Conservation (phyloP, 192 early-diverging fungal species). For the Dissophora ornata region DNA sequence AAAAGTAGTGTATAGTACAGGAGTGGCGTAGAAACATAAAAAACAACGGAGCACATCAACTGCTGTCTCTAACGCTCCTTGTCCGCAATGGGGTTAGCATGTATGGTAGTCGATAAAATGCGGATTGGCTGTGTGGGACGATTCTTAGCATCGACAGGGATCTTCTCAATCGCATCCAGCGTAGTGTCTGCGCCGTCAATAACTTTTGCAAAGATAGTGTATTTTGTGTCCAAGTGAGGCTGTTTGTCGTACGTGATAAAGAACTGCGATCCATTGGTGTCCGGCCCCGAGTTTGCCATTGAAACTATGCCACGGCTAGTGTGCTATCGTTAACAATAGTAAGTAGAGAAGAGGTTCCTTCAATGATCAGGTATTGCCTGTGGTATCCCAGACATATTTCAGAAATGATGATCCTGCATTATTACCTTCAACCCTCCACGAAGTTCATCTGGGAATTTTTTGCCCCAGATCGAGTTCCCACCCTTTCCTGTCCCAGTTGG, state of each 20-base stretch:
- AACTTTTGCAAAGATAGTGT: constrained; percentile 93
- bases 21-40: neutral
- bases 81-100: constrained; percentile 96
- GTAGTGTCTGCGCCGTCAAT: constrained; percentile 88
- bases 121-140: constrained; percentile 82
- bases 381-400: too few species aligned
- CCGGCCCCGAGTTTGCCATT: constrained; percentile 92
- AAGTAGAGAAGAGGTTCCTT: constrained; percentile 9
- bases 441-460: constrained; percentile 85
- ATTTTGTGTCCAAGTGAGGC: constrained; percentile 89
- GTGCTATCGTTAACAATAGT: constrained; percentile 64
- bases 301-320: constrained; percentile 88
- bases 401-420: too few species aligned
- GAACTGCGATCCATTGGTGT: constrained; percentile 91
- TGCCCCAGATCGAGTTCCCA: constrained; percentile 88
- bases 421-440: constrained; percentile 78
- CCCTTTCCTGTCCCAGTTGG: constrained; percentile 90
- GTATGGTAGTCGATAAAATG: constrained; percentile 83
- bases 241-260: constrained; percentile 93
- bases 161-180: constrained; percentile 85
- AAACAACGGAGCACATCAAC: neutral
- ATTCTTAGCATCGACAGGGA: constrained; percentile 87
- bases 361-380: too few species aligned
- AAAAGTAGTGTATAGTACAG: too few species aligned
- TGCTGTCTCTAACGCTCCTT: constrained; percentile 20